Percentiles rank a stretch among this genome's conserved stretches.
phyloP scores from a whole-genome alignment of 2,329 filamentous ascomycete genomes.

The Aaosphaeria arxii region DNA sequence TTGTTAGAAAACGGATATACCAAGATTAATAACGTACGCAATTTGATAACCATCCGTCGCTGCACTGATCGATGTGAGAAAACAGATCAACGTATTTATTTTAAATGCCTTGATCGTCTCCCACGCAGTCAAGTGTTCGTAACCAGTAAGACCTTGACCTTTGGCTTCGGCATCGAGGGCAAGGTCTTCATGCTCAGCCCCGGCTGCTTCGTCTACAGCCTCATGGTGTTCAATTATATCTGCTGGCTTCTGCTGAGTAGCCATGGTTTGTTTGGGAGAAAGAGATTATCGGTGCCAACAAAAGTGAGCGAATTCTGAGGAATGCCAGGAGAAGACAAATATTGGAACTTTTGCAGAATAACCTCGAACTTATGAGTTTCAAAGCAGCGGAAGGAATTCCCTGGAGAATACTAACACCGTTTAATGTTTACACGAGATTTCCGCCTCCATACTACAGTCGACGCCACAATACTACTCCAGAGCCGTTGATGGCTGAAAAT shows the following conservation, averaged over 20 bases:
- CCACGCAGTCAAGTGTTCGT: constrained; percentile 1
- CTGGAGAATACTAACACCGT: too few species aligned
- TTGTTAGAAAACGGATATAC: neutral
- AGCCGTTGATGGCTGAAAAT: too few species aligned
- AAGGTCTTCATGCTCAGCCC: neutral
- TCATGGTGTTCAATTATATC: neutral
- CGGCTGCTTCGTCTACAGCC: neutral
- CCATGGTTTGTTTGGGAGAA: neutral
- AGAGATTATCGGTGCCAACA: too few species aligned
- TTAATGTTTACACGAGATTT: too few species aligned
- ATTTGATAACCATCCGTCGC: constrained; percentile 4
- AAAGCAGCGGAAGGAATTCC: too few species aligned
- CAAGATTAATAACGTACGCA: constrained; percentile 1
- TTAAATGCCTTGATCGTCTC: constrained; percentile 2
- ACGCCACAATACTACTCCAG: too few species aligned
- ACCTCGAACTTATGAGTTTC: too few species aligned
- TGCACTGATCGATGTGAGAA: constrained; percentile 1
- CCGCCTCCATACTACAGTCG: too few species aligned
- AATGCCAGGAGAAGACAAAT: too few species aligned
- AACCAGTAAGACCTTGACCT: constrained; percentile 1
- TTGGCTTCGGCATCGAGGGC: constrained; percentile 1
- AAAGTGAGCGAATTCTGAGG: too few species aligned
- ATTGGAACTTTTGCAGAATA: too few species aligned
- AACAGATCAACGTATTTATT: neutral
- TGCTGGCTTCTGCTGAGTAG: neutral